Evolutionary conservation across 306 rosid species (phyloP), one percentile per base, ranked within the genome.

Genomic region (Cucumis cinereus): DNA sequence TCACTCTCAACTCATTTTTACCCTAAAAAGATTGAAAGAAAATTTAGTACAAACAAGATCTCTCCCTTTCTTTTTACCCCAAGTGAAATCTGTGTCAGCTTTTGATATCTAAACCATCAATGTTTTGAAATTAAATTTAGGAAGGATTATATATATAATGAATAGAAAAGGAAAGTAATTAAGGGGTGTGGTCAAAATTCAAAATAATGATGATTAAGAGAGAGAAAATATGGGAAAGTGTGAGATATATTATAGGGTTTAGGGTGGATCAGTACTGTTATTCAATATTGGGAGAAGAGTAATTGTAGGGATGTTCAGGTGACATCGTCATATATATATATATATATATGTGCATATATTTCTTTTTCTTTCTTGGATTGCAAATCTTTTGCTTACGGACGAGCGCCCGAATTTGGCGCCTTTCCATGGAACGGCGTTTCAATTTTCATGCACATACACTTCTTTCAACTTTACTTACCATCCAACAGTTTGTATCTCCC

Each of bases 351-450:
- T 30, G 0, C 33, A n/a, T n/a, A n/a, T n/a, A n/a, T 3, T 4
- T 47, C 17, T 47, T 11, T 63, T 28, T 33, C 26, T 35, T 10
- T 63, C 24, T 15, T 43, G 11, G 14, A 50, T 1, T 16, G 69
- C 10, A 69, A 69, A 74, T 74, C 62, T 74, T 74, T 74, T 74
- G 77, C 77, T 74, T 74, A 35, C 2, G 64, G 64, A 49, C 20
- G 13, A 11, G 41, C 64, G 63, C 83, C 86, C 83, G 86, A 55
- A 22, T 72, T 72, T 47, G 24, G 41, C 83, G 81, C 77, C 59
- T 45, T 66, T 77, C 59, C 61, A 73, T 61, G 86, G 79, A 77
- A 83, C 83, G 83, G 79, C 56, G 83, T 57, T 79, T 26, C 81
- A 77, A 79, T 67, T 20, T 22, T 72, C 50, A 64, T 64, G 71